Percentiles rank a stretch among this genome's conserved stretches.
Evolutionary conservation across 495 filamentous ascomycete species (phyloP).

Genomic region (Baudoinia panamericana): DNA sequence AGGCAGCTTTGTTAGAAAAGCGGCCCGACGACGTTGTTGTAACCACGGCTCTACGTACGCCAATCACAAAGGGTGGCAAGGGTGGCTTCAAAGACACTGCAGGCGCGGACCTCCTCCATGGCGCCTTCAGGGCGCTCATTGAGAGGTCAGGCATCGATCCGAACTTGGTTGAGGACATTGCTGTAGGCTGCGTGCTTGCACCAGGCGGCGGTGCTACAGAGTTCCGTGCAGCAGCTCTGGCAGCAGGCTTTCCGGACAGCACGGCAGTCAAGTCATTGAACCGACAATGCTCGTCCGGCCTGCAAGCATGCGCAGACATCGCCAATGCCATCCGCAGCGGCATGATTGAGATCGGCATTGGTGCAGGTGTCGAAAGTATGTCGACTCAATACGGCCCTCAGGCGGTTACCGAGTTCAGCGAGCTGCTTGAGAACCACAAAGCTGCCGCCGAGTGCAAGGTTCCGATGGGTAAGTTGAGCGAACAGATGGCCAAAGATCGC

Average conservation of each 20-base stretch:
- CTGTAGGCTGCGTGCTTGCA: constrained; percentile 79
- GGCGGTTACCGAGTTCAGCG: constrained; percentile 88
- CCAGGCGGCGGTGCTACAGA: constrained; percentile 94
- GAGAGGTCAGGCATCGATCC: constrained; percentile 78
- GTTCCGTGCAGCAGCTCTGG: constrained; percentile 82
- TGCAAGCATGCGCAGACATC: constrained; percentile 84
- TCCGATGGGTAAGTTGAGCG: constrained; percentile 88
- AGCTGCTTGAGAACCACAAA: constrained; percentile 69
- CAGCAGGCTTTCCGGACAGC: constrained; percentile 78
- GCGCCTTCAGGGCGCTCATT: constrained; percentile 68
- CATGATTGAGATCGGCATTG: constrained; percentile 92
- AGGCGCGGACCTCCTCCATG: constrained; percentile 67
- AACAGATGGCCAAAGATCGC: constrained; percentile 84
- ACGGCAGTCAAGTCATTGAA: constrained; percentile 76
- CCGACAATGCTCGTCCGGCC: constrained; percentile 78
- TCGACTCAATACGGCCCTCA: constrained; percentile 77
- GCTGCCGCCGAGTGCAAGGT: constrained; percentile 94
- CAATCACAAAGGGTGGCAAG: constrained; percentile 84
- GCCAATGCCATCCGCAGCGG: constrained; percentile 77
- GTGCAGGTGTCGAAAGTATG: constrained; percentile 98
- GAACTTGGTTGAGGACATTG: constrained; percentile 72
- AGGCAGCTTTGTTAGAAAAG: constrained; percentile 44
- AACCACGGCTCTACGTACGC: constrained; percentile 80
- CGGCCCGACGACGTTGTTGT: constrained; percentile 70
- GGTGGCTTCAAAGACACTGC: constrained; percentile 91